A percentile compares a stretch with the other conserved stretches of the same genome.
These are phyloP conservation scores for Urtica urens DNA, from an alignment of 306 rosid species.

Conservation along the genomic window DNA sequence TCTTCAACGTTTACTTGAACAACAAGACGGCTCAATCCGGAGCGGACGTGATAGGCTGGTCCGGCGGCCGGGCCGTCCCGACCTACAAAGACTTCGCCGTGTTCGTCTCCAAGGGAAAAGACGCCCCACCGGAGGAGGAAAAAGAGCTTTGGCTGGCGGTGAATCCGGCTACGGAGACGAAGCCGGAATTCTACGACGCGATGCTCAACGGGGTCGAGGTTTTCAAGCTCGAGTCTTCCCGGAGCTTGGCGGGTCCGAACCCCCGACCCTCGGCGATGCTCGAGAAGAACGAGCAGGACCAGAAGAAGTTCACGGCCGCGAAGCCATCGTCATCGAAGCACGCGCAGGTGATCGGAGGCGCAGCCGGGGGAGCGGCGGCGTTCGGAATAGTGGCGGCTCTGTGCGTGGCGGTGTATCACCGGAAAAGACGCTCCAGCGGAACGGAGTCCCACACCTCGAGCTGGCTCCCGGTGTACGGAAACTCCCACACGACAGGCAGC, in stretches of 20 bases:
- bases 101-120: not conserved
- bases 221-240: conserved; percentile 25
- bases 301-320: conserved; percentile 13
- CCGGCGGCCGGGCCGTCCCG: conserved; percentile 26
- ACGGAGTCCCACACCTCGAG: conserved; percentile 32
- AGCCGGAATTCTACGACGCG: conserved; percentile 27
- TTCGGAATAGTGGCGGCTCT: conserved; percentile 30
- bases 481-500: conserved; percentile 32
- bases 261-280: conserved; percentile 27
- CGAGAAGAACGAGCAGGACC: conserved; percentile 19
- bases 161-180: conserved; percentile 13
- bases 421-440: conserved; percentile 23
- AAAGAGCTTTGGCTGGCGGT: conserved; percentile 32
- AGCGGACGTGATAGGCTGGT: conserved; percentile 30
- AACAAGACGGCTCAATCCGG: conserved; percentile 25
- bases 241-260: conserved; percentile 34
- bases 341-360: conserved; percentile 35
- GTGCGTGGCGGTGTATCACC: conserved; percentile 32
- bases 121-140: too few relatives aligned
- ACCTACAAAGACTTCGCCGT: conserved; percentile 23
- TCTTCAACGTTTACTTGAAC: conserved; percentile 28
- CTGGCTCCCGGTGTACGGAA: conserved; percentile 41
- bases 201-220: conserved; percentile 32
- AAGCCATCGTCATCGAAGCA: not conserved
- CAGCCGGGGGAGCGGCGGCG: conserved; percentile 43